These are phyloP conservation scores for Ustilago hordei DNA, from an alignment of 1,284 basidiomycete genomes.

Conservation along the genomic window DNA sequence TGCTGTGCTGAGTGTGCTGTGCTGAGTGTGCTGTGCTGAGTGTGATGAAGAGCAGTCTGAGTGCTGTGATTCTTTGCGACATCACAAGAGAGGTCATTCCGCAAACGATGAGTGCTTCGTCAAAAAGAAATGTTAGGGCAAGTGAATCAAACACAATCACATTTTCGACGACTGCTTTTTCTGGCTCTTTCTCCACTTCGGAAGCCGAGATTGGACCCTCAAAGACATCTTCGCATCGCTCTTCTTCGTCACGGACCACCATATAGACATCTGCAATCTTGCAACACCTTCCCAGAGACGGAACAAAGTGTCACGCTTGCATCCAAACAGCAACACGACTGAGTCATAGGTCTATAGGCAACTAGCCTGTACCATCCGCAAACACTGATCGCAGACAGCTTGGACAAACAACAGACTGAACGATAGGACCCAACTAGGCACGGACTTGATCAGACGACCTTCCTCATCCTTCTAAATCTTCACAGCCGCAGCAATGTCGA, in stretches of 20 bases:
- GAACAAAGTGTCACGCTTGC: not conserved
- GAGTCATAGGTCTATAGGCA: too few relatives aligned
- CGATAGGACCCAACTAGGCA: not conserved
- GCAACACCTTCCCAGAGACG: not conserved
- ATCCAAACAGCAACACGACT: not conserved
- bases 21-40: too few relatives aligned
- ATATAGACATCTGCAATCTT: not conserved
- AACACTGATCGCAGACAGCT: too few relatives aligned
- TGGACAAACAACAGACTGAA: not conserved
- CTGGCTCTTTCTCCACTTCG: conserved; percentile 2
- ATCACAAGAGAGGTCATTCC: too few relatives aligned
- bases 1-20: too few relatives aligned
- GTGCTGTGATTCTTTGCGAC: too few relatives aligned
- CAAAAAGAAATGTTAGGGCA: not conserved
- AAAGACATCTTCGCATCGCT: not conserved
- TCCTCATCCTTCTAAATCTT: not conserved
- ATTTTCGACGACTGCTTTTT: not conserved
- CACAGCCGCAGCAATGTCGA: conserved; percentile 8
- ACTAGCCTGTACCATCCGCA: too few relatives aligned
- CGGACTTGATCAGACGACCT: not conserved
- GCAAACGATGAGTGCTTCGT: not conserved
- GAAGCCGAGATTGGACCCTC: not conserved
- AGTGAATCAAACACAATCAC: not conserved
- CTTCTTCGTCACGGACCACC: not conserved
- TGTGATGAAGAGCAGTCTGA: too few relatives aligned